Percentiles rank a stretch among this genome's conserved stretches.
phyloP scores from a whole-genome alignment of 768 basidiomycete genomes.

The Lactarius sanguifluus region DNA sequence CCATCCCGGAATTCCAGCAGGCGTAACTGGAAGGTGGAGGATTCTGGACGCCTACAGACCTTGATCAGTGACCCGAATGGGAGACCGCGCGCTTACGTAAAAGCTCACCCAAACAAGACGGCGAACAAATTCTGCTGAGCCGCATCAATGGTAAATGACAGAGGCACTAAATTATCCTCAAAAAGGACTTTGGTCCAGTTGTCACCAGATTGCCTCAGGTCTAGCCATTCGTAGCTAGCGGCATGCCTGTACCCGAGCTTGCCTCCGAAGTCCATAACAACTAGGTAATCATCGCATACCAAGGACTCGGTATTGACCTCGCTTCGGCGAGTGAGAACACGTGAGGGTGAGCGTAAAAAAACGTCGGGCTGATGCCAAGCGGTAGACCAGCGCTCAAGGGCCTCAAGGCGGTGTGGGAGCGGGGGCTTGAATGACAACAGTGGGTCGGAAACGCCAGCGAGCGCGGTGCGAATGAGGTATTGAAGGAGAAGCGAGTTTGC shows the following conservation, averaged over 20 bases:
- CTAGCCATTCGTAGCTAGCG: constrained; percentile 7
- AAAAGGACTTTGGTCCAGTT: constrained; percentile 5
- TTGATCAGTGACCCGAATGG: not conserved
- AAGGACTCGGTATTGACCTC: not conserved
- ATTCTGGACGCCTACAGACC: not conserved
- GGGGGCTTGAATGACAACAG: not conserved
- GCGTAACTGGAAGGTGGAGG: constrained; percentile 12
- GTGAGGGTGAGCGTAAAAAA: not conserved
- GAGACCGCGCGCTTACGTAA: not conserved
- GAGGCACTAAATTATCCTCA: not conserved
- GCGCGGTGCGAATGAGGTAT: constrained; percentile 5
- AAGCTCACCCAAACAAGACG: constrained; percentile 6
- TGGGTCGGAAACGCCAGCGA: constrained; percentile 11
- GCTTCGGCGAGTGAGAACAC: not conserved
- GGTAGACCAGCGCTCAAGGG: constrained; percentile 1
- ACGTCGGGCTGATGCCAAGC: constrained; percentile 1
- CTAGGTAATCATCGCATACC: constrained; percentile 13
- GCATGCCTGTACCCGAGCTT: not conserved
- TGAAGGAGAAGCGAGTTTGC: constrained; percentile 5
- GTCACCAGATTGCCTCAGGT: constrained; percentile 1
- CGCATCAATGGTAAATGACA: not conserved
- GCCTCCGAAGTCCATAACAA: constrained; percentile 2
- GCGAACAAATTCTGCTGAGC: constrained; percentile 1
- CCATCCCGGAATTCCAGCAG: constrained; percentile 10
- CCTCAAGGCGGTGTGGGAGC: not conserved